A percentile compares a stretch with the other conserved stretches of the same genome.
These are phyloP conservation scores for Paragyromitra xinjiangensis DNA, from an alignment of 495 filamentous ascomycete species.

Conservation along the genomic window DNA sequence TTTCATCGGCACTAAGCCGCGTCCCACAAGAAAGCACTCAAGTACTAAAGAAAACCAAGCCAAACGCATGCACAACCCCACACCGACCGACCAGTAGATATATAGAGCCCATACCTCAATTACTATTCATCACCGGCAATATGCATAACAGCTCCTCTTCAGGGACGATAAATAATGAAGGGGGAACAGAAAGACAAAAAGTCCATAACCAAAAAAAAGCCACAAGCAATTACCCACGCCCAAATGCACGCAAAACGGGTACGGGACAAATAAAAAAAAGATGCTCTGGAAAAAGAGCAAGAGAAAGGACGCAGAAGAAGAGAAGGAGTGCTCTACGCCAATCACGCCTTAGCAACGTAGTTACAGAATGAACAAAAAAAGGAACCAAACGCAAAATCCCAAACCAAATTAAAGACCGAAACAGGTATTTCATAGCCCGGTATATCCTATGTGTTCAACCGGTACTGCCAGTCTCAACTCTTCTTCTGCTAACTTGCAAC, in stretches of 20 bases:
- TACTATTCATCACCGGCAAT: slow-evolving; percentile 20
- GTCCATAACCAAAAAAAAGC: slow-evolving; percentile 40
- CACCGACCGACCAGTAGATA: not conserved
- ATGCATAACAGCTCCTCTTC: slow-evolving; percentile 12
- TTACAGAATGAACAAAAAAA: slow-evolving; percentile 31
- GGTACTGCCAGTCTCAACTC: slow-evolving; percentile 49
- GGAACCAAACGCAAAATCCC: not conserved
- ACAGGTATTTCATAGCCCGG: slow-evolving; percentile 11
- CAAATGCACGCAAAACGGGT: slow-evolving; percentile 47
- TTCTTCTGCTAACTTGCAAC: slow-evolving; percentile 58
- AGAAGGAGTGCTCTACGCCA: slow-evolving; percentile 32
- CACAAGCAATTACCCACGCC: slow-evolving; percentile 39
- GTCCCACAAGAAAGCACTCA: not conserved
- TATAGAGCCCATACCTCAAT: not conserved
- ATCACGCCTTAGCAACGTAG: slow-evolving; percentile 28
- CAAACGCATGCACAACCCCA: slow-evolving; percentile 8
- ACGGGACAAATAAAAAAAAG: slow-evolving; percentile 28
- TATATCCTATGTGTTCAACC: slow-evolving; percentile 20
- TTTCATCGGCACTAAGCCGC: not conserved
- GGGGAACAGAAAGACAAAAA: not conserved
- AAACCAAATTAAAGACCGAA: slow-evolving; percentile 23
- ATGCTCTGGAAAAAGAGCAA: slow-evolving; percentile 8
- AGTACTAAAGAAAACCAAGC: not conserved
- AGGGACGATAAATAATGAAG: slow-evolving; percentile 2
- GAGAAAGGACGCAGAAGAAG: slow-evolving; percentile 6